These are phyloP conservation scores for Diaporthe destruens DNA, from an alignment of 2,329 filamentous ascomycete genomes.

Conservation along the genomic window DNA sequence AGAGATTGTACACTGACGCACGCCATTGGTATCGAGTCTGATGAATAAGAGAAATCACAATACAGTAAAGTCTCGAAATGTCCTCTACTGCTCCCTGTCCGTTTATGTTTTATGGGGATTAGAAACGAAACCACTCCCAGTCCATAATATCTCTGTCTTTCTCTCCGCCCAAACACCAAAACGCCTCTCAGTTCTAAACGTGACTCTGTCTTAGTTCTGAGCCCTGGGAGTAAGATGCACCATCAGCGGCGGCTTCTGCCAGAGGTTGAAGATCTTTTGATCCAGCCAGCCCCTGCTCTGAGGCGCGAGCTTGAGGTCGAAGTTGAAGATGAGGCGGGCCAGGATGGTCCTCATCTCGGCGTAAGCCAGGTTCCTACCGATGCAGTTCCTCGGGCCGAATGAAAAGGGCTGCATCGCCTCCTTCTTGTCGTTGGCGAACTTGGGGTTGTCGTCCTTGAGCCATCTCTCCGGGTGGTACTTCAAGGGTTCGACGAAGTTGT, in stretches of 20 bases:
- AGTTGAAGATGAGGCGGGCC: conserved; percentile 51
- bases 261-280: conserved; percentile 48
- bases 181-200: too few relatives aligned
- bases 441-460: conserved; percentile 43
- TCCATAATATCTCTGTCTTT: too few relatives aligned
- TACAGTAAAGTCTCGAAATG: too few relatives aligned
- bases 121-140: too few relatives aligned
- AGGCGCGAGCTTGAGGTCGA: conserved; percentile 49
- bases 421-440: conserved; percentile 34
- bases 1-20: too few relatives aligned
- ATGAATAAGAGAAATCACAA: too few relatives aligned
- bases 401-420: conserved; percentile 48
- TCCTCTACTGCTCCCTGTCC: not conserved
- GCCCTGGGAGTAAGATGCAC: conserved; percentile 43
- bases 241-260: conserved; percentile 48
- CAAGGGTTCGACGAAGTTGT: conserved; percentile 51
- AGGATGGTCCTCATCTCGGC: conserved; percentile 54
- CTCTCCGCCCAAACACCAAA: not conserved
- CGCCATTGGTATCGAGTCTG: too few relatives aligned
- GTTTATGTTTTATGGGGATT: too few relatives aligned
- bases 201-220: not conserved
- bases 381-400: conserved; percentile 49
- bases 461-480: conserved; percentile 53
- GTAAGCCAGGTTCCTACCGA: conserved; percentile 52
- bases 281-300: conserved; percentile 47